A percentile compares a stretch with the other conserved stretches of the same genome.
These are phyloP conservation scores for Orychophragmus violaceus DNA, from an alignment of 345 rosid genomes.

Conservation along the genomic window DNA sequence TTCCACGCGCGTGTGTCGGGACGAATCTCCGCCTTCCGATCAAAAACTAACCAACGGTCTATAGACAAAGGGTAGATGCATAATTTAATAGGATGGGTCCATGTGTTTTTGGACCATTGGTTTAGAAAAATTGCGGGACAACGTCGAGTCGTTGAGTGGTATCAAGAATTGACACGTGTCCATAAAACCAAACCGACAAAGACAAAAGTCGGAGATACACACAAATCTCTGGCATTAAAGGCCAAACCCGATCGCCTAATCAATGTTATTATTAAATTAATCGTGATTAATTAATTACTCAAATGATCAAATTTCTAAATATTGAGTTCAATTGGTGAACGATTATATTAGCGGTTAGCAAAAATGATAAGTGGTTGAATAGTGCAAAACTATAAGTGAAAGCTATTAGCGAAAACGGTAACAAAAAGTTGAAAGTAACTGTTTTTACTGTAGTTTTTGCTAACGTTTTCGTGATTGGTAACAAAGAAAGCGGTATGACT, in stretches of 20 bases:
- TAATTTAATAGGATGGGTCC: constrained; percentile 7
- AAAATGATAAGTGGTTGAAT: too few species aligned
- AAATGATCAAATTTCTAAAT: not conserved
- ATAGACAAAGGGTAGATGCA: not conserved
- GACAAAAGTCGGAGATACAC: constrained; percentile 35
- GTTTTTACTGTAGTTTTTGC: too few species aligned
- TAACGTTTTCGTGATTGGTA: too few species aligned
- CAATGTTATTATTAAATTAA: not conserved
- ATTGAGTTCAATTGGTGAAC: too few species aligned
- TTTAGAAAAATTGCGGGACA: constrained; percentile 24
- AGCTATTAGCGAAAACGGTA: too few species aligned
- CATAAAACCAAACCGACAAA: constrained; percentile 24
- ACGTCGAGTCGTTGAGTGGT: constrained; percentile 24
- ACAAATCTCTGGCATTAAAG: constrained; percentile 21
- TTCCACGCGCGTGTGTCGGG: constrained; percentile 23
- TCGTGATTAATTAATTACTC: not conserved
- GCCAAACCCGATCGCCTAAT: constrained; percentile 27
- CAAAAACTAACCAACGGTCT: constrained; percentile 1
- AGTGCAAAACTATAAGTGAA: too few species aligned
- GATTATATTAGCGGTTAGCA: too few species aligned
- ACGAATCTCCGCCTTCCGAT: constrained; percentile 6
- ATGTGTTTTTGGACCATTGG: constrained; percentile 27
- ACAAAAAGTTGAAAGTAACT: too few species aligned
- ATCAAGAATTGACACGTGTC: constrained; percentile 24
- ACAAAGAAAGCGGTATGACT: too few species aligned